Evolutionary conservation across 768 basidiomycete species (phyloP), one percentile per base, ranked within the genome.

Genomic region (Nevesoporus exiguus): DNA sequence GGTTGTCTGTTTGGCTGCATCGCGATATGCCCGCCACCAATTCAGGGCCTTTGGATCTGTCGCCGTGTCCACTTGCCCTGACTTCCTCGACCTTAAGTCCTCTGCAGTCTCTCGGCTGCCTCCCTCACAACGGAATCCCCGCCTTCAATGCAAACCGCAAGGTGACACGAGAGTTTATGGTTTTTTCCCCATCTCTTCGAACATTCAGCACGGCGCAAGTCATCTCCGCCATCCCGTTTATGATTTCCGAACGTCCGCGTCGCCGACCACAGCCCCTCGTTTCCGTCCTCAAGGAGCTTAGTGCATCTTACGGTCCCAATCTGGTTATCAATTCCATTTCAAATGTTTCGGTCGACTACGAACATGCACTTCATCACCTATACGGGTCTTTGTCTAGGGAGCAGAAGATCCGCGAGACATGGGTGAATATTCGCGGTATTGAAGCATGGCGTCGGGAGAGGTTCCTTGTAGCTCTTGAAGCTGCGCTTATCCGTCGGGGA

Each of bases 401-500:
- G 15, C 64, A 42, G 29, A 43, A 36, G 36, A 52, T 50, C 9
- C 66, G 62, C 41, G 47, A 59, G 21, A 46, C 25, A 25, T 52
- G 40, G 48, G 45, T 55, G 34, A 50, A 53, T 21, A 55, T 47
- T 19, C 62, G 71, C 49, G 72, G 79, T 40, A 47, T 64, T 7
- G 61, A 63, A 41, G 72, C 61, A 33, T 81, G 78, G 80, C 72
- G 80, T 49, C 75, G 77, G 58, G 70, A 77, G 49, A 67, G 75
- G 54, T 68, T 83, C n/a, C 61, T 77, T 56, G 50, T 78, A 29
- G 70, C 69, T 27, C 82, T 84, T 71, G 82, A 85, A 61, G 79
- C 77, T 21, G 79, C 73, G 0, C 70, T 85, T 34, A 64, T 84
- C 15, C 65, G 70, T 39, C 73, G 70, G 4, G 75, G 77, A 15